Conservation (phyloP, 2,329 filamentous ascomycete species). For the Stromatinia cepivora region DNA sequence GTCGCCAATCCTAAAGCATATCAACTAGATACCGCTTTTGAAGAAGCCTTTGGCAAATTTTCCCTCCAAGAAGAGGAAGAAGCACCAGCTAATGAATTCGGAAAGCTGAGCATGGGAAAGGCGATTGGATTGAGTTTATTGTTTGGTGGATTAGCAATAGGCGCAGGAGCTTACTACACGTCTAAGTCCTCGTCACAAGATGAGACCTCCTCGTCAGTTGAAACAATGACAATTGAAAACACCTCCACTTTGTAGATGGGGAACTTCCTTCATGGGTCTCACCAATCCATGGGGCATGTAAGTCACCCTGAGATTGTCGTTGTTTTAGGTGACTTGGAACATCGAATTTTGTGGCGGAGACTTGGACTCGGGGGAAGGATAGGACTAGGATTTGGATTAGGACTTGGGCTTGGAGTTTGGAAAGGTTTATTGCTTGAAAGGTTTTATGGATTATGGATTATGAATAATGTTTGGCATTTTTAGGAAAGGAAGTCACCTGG, state of each 20-base stretch:
- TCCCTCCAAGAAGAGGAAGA: neutral
- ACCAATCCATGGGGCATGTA: slow-evolving; percentile 11
- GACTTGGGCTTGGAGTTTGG: neutral
- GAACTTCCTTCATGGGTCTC: neutral
- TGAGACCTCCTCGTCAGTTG: slow-evolving; percentile 8
- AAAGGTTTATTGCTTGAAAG: neutral
- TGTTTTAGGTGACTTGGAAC: neutral
- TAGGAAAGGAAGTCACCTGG: neutral
- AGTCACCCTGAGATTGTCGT: neutral
- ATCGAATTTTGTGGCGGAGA: neutral
- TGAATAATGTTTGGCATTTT: neutral
- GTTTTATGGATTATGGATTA: slow-evolving; percentile 6
- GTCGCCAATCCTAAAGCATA: neutral
- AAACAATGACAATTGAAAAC: slow-evolving; percentile 13
- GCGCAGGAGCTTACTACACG: slow-evolving; percentile 1
- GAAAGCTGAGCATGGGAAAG: neutral
- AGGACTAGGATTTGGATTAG: neutral
- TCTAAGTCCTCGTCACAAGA: neutral
- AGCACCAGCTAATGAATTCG: neutral
- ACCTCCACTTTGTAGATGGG: slow-evolving; percentile 19
- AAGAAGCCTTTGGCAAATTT: slow-evolving; percentile 13
- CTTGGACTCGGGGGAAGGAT: neutral
- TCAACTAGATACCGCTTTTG: slow-evolving; percentile 2
- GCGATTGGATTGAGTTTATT: slow-evolving; percentile 5
- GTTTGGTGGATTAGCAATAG: slow-evolving; percentile 7